A percentile compares a stretch with the other conserved stretches of the same genome.
Conservation (phyloP, 1,284 basidiomycete species). For the Heterobasidion parviporum region DNA sequence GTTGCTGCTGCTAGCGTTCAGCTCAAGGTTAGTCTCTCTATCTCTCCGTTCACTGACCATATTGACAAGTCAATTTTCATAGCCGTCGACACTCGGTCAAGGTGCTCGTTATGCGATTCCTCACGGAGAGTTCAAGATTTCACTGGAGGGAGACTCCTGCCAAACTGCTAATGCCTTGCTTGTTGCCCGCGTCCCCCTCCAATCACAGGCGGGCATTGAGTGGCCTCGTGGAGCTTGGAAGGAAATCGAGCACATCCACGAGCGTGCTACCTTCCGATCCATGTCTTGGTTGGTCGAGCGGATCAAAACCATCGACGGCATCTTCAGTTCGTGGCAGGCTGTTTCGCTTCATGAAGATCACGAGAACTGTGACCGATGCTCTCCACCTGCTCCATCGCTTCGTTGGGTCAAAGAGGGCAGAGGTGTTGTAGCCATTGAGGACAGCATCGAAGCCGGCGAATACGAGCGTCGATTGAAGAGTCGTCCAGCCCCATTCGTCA, state of each 20-base stretch:
- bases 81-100: constrained; percentile 42
- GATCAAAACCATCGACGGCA: constrained; percentile 63
- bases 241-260: constrained; percentile 80
- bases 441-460: constrained; percentile 75
- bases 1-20: constrained; percentile 32
- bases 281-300: constrained; percentile 85
- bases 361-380: constrained; percentile 63
- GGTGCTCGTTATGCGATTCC: constrained; percentile 67
- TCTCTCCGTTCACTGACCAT: background rate
- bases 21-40: constrained; percentile 39
- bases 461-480: constrained; percentile 86
- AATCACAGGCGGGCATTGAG: constrained; percentile 59
- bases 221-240: constrained; percentile 73
- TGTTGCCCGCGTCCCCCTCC: constrained; percentile 67
- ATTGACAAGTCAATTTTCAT: constrained; percentile 1
- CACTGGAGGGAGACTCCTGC: constrained; percentile 55
- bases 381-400: constrained; percentile 69
- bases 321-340: constrained; percentile 54
- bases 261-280: constrained; percentile 72
- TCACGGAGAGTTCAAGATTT: constrained; percentile 41
- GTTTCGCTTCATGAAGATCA: constrained; percentile 33
- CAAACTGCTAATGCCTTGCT: constrained; percentile 69
- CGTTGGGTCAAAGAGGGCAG: constrained; percentile 64
- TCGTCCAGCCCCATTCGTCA: constrained; percentile 81
- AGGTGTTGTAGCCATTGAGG: constrained; percentile 67